Evolutionary conservation across 495 filamentous ascomycete species (phyloP).

Genomic region (Xylaria cubensis): DNA sequence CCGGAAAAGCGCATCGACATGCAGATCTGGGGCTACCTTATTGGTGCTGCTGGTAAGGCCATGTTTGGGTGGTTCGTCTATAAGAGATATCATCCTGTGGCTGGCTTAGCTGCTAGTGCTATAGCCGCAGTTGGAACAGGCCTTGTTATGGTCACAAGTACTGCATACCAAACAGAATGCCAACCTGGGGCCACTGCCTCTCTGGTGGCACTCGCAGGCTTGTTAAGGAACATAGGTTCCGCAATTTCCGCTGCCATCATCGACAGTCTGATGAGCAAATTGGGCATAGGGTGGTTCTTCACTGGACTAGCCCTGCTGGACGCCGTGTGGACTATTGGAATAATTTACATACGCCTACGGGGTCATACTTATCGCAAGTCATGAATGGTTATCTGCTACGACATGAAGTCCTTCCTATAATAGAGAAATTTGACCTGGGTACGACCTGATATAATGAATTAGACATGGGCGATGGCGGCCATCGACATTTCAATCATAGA

Average conservation of each 20-base stretch:
- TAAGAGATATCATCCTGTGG: conserved; percentile 33
- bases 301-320: conserved; percentile 39
- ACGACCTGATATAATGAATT: neutral
- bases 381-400: neutral
- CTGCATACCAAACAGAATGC: conserved; percentile 42
- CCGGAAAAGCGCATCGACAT: conserved; percentile 38
- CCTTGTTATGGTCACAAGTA: conserved; percentile 43
- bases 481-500: neutral
- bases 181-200: conserved; percentile 34
- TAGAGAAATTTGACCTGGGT: too few species aligned
- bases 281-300: conserved; percentile 45
- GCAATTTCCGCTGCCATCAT: conserved; percentile 43
- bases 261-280: conserved; percentile 28
- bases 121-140: conserved; percentile 34
- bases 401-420: too few species aligned
- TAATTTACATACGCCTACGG: conserved; percentile 10
- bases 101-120: conserved; percentile 32
- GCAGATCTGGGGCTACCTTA: conserved; percentile 40
- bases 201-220: conserved; percentile 38
- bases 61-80: conserved; percentile 48
- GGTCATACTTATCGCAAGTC: conserved; percentile 15
- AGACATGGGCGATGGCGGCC: neutral
- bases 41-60: conserved; percentile 33
- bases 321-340: neutral
- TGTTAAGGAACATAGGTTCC: conserved; percentile 43